Percentiles rank a stretch among this genome's conserved stretches.
phyloP scores from a whole-genome alignment of 2,329 filamentous ascomycete species.

The Diaporthe citriasiana region DNA sequence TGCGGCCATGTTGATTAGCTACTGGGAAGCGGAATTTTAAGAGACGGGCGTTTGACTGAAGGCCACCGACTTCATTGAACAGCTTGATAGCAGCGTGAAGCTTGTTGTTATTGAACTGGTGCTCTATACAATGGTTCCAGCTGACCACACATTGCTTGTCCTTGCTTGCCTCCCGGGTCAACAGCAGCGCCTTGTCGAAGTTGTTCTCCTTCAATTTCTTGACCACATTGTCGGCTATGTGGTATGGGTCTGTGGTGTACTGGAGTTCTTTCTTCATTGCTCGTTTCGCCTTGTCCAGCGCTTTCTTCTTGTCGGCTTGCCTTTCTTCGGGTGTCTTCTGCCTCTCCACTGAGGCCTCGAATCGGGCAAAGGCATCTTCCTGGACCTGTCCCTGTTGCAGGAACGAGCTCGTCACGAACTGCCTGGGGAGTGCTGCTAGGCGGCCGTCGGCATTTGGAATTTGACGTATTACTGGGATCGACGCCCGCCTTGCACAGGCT shows the following conservation, averaged over 20 bases:
- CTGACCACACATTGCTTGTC: slow-evolving; percentile 76
- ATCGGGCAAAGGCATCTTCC: slow-evolving; percentile 30
- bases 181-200: slow-evolving; percentile 75
- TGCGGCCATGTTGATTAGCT: slow-evolving; percentile 52
- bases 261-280: slow-evolving; percentile 65
- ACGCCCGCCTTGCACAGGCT: slow-evolving; percentile 52
- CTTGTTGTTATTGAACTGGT: slow-evolving; percentile 73
- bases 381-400: slow-evolving; percentile 9
- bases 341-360: slow-evolving; percentile 28
- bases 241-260: slow-evolving; percentile 78
- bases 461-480: slow-evolving; percentile 42
- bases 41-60: neutral
- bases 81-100: slow-evolving; percentile 79
- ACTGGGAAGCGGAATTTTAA: slow-evolving; percentile 11
- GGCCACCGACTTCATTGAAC: slow-evolving; percentile 82
- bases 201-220: slow-evolving; percentile 71
- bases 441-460: slow-evolving; percentile 38
- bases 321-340: slow-evolving; percentile 44
- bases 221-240: slow-evolving; percentile 78
- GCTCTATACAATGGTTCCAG: slow-evolving; percentile 89
- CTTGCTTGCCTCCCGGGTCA: slow-evolving; percentile 79
- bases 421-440: slow-evolving; percentile 35
- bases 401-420: slow-evolving; percentile 39
- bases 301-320: slow-evolving; percentile 50
- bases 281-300: slow-evolving; percentile 43